These are phyloP conservation scores for Cucurbita pepo DNA, from an alignment of 306 rosid species.

Conservation along the genomic window DNA sequence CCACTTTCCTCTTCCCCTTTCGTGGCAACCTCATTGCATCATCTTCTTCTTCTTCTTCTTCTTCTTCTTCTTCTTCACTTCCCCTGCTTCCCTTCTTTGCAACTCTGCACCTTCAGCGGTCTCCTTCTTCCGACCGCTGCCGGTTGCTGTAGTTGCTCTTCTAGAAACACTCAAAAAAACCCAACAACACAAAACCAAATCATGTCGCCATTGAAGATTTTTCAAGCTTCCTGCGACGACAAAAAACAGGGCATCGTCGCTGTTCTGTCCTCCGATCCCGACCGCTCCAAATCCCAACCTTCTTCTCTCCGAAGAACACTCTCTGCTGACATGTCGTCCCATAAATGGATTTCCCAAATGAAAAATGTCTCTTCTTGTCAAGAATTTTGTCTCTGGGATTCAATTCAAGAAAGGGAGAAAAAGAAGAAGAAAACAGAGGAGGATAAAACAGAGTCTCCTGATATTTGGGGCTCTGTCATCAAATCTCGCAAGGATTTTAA, in stretches of 20 bases:
- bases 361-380: constrained; percentile 48
- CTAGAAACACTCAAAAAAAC: neutral
- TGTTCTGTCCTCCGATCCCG: constrained; percentile 37
- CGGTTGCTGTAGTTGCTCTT: neutral
- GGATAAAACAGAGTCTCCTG: constrained; percentile 13
- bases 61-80: neutral
- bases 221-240: neutral
- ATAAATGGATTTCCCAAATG: constrained; percentile 54
- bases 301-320: constrained; percentile 57
- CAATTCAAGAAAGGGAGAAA: too few relatives aligned
- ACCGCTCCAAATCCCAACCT: constrained; percentile 12
- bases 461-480: constrained; percentile 41
- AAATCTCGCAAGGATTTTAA: constrained; percentile 17
- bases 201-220: constrained; percentile 6
- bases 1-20: constrained; percentile 18
- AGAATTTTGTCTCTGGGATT: constrained; percentile 13
- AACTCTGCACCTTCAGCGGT: neutral
- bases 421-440: constrained; percentile 12
- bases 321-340: constrained; percentile 91
- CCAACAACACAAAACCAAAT: neutral
- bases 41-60: neutral
- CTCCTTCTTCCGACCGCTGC: neutral
- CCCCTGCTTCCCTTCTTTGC: neutral
- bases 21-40: neutral
- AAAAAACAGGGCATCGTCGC: constrained; percentile 57